Conservation (phyloP, 345 rosid species). For the Syzygium aromaticum region DNA sequence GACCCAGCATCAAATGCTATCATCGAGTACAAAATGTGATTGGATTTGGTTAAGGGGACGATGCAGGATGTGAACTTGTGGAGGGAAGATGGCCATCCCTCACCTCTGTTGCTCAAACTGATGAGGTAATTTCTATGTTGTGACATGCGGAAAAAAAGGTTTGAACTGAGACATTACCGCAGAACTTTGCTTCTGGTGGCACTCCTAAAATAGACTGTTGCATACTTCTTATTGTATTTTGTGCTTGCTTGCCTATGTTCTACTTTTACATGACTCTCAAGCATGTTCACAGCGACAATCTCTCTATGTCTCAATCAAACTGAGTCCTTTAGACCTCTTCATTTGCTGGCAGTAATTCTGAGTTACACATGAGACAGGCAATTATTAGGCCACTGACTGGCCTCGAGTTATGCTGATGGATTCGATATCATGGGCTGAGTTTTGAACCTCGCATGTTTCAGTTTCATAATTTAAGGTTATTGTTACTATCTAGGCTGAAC, state of each 20-base stretch:
- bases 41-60: slow-evolving; percentile 29
- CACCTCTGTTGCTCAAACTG: slow-evolving; percentile 48
- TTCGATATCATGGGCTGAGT: background rate
- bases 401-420: background rate
- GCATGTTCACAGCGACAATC: background rate
- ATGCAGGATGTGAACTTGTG: slow-evolving; percentile 44
- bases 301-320: background rate
- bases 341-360: background rate
- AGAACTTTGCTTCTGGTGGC: background rate
- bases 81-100: slow-evolving; percentile 67
- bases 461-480: background rate
- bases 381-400: background rate
- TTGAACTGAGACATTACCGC: background rate
- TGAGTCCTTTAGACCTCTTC: background rate
- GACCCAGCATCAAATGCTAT: slow-evolving; percentile 20
- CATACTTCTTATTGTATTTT: background rate
- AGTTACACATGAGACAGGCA: background rate
- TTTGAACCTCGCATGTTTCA: background rate
- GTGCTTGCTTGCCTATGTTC: background rate
- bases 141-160: background rate
- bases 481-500: background rate
- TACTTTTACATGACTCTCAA: background rate
- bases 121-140: slow-evolving; percentile 48
- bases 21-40: background rate
- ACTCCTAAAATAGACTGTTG: background rate